These are phyloP conservation scores for Cokeromyces recurvatus DNA, from an alignment of 371 early-diverging fungal species.

Conservation along the genomic window DNA sequence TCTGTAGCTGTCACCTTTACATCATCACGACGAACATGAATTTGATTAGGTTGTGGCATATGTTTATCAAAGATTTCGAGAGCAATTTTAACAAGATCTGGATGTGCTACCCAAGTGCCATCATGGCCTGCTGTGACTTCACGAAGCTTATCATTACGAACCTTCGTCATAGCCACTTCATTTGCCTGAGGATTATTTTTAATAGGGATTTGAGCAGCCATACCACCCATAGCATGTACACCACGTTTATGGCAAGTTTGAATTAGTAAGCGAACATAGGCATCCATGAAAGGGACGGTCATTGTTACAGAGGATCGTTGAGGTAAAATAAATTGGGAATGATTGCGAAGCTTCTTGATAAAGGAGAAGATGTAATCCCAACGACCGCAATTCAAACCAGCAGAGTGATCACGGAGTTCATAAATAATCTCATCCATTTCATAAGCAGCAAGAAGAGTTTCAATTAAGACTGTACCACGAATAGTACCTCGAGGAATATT, in stretches of 20 bases:
- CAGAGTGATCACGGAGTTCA: constrained; percentile 94
- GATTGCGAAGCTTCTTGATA: constrained; percentile 92
- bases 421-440: constrained; percentile 99
- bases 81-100: constrained; percentile 88
- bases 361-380: constrained; percentile 99
- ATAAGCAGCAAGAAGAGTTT: constrained; percentile 94
- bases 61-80: constrained; percentile 85
- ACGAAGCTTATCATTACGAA: constrained; percentile 89
- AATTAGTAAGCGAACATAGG: constrained; percentile 87
- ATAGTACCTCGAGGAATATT: constrained; percentile 94
- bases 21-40: constrained; percentile 87
- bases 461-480: constrained; percentile 94
- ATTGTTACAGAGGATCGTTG: constrained; percentile 88
- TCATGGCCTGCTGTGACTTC: constrained; percentile 95
- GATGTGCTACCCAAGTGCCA: constrained; percentile 98
- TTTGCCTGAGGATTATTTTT: constrained; percentile 86
- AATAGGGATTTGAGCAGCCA: constrained; percentile 98
- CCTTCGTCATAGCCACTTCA: constrained; percentile 90
- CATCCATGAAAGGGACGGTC: constrained; percentile 96
- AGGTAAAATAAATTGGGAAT: constrained; percentile 83
- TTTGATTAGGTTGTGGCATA: constrained; percentile 96
- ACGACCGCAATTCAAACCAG: constrained; percentile 96
- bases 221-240: constrained; percentile 98
- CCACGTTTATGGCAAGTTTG: constrained; percentile 97
- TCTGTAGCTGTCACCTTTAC: constrained; percentile 80